A percentile compares a stretch with the other conserved stretches of the same genome.
These are phyloP conservation scores for Pseudocercospora ulei DNA, from an alignment of 2,329 filamentous ascomycete species.

Conservation along the genomic window DNA sequence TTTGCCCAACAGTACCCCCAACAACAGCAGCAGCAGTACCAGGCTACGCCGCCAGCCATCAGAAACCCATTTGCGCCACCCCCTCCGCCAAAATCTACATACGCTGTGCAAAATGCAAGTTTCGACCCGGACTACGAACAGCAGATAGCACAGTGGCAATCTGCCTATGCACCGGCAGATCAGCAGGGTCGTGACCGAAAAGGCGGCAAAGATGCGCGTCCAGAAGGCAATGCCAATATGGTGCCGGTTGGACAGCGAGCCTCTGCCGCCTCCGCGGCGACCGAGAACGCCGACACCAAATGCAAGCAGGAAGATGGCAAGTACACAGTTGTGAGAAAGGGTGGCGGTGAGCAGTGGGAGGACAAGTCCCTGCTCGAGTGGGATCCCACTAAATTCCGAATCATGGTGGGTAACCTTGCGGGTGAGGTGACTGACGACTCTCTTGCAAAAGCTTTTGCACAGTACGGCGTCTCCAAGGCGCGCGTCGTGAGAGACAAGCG, in stretches of 20 bases:
- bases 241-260: slow-evolving; percentile 21
- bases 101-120: slow-evolving; percentile 32
- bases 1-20: slow-evolving; percentile 33
- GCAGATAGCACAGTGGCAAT: slow-evolving; percentile 92
- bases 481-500: slow-evolving; percentile 91
- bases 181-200: slow-evolving; percentile 19
- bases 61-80: slow-evolving; percentile 66
- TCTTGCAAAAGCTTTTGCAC: slow-evolving; percentile 82
- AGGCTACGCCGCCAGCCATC: slow-evolving; percentile 54
- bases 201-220: slow-evolving; percentile 16
- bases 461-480: slow-evolving; percentile 86
- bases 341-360: slow-evolving; percentile 86
- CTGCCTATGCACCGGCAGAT: slow-evolving; percentile 33
- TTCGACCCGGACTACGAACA: slow-evolving; percentile 74
- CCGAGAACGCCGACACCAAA: slow-evolving; percentile 12
- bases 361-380: slow-evolving; percentile 84
- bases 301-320: slow-evolving; percentile 18
- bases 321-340: slow-evolving; percentile 68
- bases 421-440: slow-evolving; percentile 97
- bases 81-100: slow-evolving; percentile 32
- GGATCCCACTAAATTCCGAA: slow-evolving; percentile 86
- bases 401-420: slow-evolving; percentile 93
- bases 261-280: slow-evolving; percentile 9
- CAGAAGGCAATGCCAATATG: slow-evolving; percentile 16
- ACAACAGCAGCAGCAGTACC: slow-evolving; percentile 27